Conservation (phyloP, 352 stramenopile genomes). For the Plasmopara muralis region DNA sequence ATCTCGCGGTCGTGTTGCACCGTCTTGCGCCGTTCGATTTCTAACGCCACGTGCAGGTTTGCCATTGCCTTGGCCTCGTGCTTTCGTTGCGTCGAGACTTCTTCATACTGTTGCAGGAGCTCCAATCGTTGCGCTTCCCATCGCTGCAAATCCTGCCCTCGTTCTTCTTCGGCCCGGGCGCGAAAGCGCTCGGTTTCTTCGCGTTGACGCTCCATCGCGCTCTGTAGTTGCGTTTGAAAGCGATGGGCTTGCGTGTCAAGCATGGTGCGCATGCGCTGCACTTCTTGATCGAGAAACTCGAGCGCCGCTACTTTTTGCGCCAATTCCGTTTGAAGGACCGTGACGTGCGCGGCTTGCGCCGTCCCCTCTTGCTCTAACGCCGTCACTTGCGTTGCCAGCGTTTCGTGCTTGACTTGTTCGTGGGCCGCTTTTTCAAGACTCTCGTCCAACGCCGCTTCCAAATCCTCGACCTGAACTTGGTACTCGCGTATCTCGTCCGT, state of each 20-base stretch:
- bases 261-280: slow-evolving; percentile 48
- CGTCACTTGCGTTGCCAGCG: slow-evolving; percentile 14
- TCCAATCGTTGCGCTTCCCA: slow-evolving; percentile 29
- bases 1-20: slow-evolving; percentile 58
- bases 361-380: slow-evolving; percentile 12
- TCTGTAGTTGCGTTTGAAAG: slow-evolving; percentile 45
- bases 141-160: slow-evolving; percentile 25
- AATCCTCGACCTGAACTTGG: slow-evolving; percentile 48
- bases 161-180: slow-evolving; percentile 29
- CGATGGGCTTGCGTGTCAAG: slow-evolving; percentile 51
- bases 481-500: slow-evolving; percentile 43
- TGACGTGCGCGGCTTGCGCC: slow-evolving; percentile 18
- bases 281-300: slow-evolving; percentile 63
- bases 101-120: slow-evolving; percentile 39
- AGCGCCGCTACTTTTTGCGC: slow-evolving; percentile 47
- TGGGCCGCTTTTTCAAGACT: slow-evolving; percentile 38
- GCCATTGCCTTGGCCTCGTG: slow-evolving; percentile 41
- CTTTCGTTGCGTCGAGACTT: slow-evolving; percentile 34
- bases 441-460: slow-evolving; percentile 54
- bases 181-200: slow-evolving; percentile 36
- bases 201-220: slow-evolving; percentile 37
- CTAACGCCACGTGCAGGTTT: slow-evolving; percentile 36
- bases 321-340: slow-evolving; percentile 19
- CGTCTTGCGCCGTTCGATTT: slow-evolving; percentile 38
- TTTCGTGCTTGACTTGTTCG: slow-evolving; percentile 30